Conservation (phyloP, 352 stramenopile genomes). For the Thraustotheca clavata region DNA sequence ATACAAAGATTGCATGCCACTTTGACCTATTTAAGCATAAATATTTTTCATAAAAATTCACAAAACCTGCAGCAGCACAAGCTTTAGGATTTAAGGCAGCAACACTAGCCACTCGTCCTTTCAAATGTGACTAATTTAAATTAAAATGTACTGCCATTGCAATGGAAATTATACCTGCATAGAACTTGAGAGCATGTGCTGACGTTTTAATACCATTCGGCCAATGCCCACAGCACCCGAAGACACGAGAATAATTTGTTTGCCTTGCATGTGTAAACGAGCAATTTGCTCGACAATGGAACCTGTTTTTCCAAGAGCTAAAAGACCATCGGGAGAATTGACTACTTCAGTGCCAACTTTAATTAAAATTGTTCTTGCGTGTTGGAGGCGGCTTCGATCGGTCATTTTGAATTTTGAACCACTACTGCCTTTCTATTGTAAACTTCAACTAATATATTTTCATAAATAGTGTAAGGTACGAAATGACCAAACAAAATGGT, state of each 20-base stretch:
- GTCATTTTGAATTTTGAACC: conserved; percentile 1
- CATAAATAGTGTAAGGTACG: no score
- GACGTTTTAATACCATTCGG: conserved; percentile 68
- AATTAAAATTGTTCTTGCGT: conserved; percentile 55
- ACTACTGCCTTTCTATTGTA: no score
- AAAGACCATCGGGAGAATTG: conserved; percentile 58
- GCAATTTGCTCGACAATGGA: conserved; percentile 79
- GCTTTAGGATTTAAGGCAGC: conserved; percentile 25
- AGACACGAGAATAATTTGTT: conserved; percentile 76
- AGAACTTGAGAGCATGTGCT: conserved; percentile 74
- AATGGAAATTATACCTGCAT: conserved; percentile 30
- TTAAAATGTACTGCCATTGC: neutral
- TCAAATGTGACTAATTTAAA: conserved; percentile 46
- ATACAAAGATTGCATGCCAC: conserved; percentile 73
- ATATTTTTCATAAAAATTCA: conserved; percentile 58
- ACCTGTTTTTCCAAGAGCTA: conserved; percentile 80
- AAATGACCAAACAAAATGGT: no score
- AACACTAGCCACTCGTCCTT: conserved; percentile 39
- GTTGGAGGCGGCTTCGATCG: conserved; percentile 15
- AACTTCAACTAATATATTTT: no score
- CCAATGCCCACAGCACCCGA: conserved; percentile 73
- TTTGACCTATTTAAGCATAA: conserved; percentile 44
- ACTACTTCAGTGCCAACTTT: conserved; percentile 85
- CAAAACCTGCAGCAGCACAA: conserved; percentile 19
- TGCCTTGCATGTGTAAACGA: conserved; percentile 67